Percentiles rank a stretch among this genome's conserved stretches.
Evolutionary conservation across 192 early-diverging fungal species (phyloP).

Genomic region (Rhizophagus sp.): DNA sequence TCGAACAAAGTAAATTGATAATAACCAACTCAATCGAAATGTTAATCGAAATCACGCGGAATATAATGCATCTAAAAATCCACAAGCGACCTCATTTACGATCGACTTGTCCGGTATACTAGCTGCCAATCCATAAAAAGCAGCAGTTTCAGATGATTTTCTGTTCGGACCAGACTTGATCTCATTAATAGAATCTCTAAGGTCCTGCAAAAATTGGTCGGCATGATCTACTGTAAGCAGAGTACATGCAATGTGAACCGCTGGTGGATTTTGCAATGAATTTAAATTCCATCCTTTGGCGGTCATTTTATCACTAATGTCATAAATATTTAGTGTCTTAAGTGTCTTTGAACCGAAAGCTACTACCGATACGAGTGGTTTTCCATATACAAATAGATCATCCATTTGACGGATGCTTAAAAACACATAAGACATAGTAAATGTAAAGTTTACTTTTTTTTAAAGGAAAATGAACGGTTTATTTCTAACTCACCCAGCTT

Average conservation of each 20-base stretch:
- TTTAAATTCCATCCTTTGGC: slow-evolving; percentile 84
- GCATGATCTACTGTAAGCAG: slow-evolving; percentile 71
- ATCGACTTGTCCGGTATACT: slow-evolving; percentile 84
- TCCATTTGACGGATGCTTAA: slow-evolving; percentile 55
- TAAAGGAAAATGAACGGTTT: background rate
- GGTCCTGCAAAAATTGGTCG: slow-evolving; percentile 73
- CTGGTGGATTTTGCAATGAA: slow-evolving; percentile 84
- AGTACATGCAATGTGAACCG: slow-evolving; percentile 90
- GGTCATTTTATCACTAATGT: slow-evolving; percentile 80
- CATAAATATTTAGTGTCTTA: slow-evolving; percentile 77
- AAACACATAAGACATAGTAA: background rate
- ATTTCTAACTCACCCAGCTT: slow-evolving; percentile 48
- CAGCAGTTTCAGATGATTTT: slow-evolving; percentile 75
- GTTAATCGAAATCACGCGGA: slow-evolving; percentile 46
- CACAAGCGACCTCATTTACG: slow-evolving; percentile 81
- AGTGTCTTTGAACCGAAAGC: slow-evolving; percentile 77
- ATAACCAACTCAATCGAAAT: background rate
- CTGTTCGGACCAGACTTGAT: slow-evolving; percentile 68
- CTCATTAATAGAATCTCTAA: slow-evolving; percentile 71
- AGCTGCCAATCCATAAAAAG: slow-evolving; percentile 92
- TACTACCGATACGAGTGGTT: slow-evolving; percentile 79
- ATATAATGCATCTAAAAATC: slow-evolving; percentile 87
- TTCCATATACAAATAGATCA: slow-evolving; percentile 79
- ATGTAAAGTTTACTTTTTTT: background rate
- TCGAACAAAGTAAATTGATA: background rate